Conservation (phyloP, 2,329 filamentous ascomycete species). For the Pseudophaeomoniella oleicola region DNA sequence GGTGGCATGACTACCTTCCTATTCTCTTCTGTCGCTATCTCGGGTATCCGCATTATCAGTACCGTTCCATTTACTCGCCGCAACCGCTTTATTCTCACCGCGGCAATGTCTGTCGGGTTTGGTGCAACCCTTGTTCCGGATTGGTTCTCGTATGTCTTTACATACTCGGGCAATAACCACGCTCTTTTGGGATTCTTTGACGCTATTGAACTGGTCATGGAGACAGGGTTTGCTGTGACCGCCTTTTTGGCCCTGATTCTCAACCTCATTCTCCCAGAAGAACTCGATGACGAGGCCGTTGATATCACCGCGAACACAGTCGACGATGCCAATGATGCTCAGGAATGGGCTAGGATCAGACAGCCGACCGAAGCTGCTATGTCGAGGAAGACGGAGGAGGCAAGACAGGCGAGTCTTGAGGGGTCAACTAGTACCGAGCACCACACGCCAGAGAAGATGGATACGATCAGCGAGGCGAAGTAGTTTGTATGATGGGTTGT, state of each 20-base stretch:
- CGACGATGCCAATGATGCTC: constrained; percentile 6
- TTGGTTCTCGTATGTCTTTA: constrained; percentile 33
- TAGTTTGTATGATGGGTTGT: no score
- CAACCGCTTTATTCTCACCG: constrained; percentile 53
- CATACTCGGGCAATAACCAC: constrained; percentile 42
- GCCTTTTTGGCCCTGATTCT: constrained; percentile 59
- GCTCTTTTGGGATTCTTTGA: constrained; percentile 45
- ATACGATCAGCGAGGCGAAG: neutral
- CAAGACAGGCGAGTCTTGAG: neutral
- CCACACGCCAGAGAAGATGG: neutral
- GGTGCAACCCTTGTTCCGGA: constrained; percentile 32
- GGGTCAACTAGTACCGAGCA: neutral
- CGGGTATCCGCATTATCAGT: constrained; percentile 51
- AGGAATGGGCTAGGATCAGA: constrained; percentile 9
- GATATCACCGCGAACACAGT: constrained; percentile 8
- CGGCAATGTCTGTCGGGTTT: constrained; percentile 45
- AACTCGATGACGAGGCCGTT: constrained; percentile 46
- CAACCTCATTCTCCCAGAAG: constrained; percentile 59
- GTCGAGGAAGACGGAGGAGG: constrained; percentile 4
- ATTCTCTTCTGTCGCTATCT: constrained; percentile 50
- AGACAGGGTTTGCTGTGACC: constrained; percentile 47
- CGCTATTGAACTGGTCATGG: constrained; percentile 51
- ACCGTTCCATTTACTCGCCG: constrained; percentile 48
- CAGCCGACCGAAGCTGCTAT: constrained; percentile 4
- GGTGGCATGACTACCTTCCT: constrained; percentile 47